Percentiles rank a stretch among this genome's conserved stretches.
Conservation (phyloP, 441 rosid genomes). For the Bruguiera hainesii region DNA sequence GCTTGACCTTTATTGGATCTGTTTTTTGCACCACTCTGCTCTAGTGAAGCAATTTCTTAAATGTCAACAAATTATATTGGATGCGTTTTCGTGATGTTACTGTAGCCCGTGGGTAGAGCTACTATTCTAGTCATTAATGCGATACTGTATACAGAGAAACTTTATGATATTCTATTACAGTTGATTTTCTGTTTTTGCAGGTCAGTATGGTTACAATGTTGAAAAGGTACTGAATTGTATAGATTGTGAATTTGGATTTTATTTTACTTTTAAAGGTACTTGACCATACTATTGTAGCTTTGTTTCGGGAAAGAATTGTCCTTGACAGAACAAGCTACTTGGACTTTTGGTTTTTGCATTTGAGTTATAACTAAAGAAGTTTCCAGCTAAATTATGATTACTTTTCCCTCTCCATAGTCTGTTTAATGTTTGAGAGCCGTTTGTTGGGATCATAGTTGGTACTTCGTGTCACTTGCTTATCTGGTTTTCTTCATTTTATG, state of each 20-base stretch:
- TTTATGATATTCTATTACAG: conserved; percentile 4
- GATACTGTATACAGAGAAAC: no score
- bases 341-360: neutral
- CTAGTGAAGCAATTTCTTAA: neutral
- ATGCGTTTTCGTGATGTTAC: no score
- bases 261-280: conserved; percentile 1
- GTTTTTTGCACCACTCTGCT: neutral
- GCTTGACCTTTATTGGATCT: neutral
- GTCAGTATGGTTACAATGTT: conserved; percentile 71
- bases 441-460: conserved; percentile 1
- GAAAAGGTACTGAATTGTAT: conserved; percentile 53
- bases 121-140: no score
- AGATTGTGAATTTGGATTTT: conserved; percentile 12
- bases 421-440: neutral
- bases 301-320: neutral
- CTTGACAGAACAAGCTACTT: neutral
- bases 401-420: no score
- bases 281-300: no score
- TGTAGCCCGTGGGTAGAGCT: no score
- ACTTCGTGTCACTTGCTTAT: conserved; percentile 6
- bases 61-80: no score
- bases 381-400: neutral
- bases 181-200: conserved; percentile 42
- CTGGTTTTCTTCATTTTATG: conserved; percentile 1
- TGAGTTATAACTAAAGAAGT: neutral